These are phyloP conservation scores for Carpinus viminea DNA, from an alignment of 306 rosid species.

Conservation along the genomic window DNA sequence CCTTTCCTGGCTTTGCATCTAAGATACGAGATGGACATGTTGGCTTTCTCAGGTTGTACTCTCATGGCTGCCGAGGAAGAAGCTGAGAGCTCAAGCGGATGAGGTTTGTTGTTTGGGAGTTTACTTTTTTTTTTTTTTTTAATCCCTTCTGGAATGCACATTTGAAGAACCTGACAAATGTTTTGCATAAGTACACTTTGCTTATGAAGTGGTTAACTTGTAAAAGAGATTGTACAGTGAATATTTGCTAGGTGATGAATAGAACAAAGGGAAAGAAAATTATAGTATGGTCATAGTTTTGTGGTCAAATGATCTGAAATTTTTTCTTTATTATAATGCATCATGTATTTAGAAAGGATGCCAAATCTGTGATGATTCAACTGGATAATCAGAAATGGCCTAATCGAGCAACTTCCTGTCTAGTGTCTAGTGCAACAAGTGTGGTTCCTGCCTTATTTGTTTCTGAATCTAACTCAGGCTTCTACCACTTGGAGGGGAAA, in stretches of 20 bases:
- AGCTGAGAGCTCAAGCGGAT: constrained; percentile 83
- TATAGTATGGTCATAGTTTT: background rate
- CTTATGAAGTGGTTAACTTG: background rate
- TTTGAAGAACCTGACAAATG: background rate
- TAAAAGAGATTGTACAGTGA: constrained; percentile 5
- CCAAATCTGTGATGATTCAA: background rate
- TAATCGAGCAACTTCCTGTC: background rate
- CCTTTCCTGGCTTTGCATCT: constrained; percentile 82
- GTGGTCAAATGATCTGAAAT: background rate
- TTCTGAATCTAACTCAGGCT: background rate
- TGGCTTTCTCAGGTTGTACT: constrained; percentile 96
- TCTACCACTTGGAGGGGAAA: background rate
- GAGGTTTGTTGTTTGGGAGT: constrained; percentile 50
- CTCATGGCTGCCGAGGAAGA: constrained; percentile 78
- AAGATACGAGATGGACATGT: constrained; percentile 95
- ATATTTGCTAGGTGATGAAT: constrained; percentile 6
- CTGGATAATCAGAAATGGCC: background rate
- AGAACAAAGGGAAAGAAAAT: background rate
- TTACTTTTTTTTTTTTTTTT: background rate
- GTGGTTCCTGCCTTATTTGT: background rate
- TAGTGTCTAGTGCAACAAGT: background rate
- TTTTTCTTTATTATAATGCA: background rate
- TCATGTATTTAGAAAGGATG: background rate
- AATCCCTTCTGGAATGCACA: background rate
- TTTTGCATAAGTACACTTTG: constrained; percentile 8